Base-by-base conservation (phyloP, 139 green algal genomes). In the Trebouxia sp. region DNA sequence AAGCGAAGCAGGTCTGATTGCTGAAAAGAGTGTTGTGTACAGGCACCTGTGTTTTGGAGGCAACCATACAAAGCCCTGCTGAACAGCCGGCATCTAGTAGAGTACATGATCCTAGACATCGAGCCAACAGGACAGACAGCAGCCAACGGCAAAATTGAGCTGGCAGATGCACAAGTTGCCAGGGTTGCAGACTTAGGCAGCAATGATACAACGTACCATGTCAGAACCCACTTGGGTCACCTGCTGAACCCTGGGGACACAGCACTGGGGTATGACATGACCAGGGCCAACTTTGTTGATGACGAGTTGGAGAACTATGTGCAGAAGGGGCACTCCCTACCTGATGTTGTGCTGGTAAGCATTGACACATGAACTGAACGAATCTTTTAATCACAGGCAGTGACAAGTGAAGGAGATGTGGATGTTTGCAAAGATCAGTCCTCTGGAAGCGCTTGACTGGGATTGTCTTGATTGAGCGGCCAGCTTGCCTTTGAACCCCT, bases 81-180 rank as follows among this genome's bases (percentile, higher is more conserved):
- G 55, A 87, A 66, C 48, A 85, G 76, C 48, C 87, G 89, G 51
- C 88, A 94, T 83, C 84, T 98, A 24, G 84, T 88, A 15, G 92
- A 97, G 85, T 99, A 94, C 80, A 85, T 98, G 10, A 88, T 99
- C 12, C 85, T 99, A 67, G 96, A 99, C 83, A 84, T 97, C 0
- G 96, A 99, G 88, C 38, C 58, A 12, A 32, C 69, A 51, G 80
- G 43, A 1, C 51, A 26, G 24, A 48, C 50, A 75, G 50, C 30
- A 75, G 51, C 56, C 58, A 35, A 55, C 58, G 43, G 82, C 55
- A 78, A 78, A 74, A 80, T 85, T 65, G 58, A 50, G 37, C 83
- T 92, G 30, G 90, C 87, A n/a, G 90, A 94, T 43, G 89, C 80
- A 35, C 75, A 88, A 82, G 91, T 99, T 35, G 96, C 94, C 0